phyloP scores from a whole-genome alignment of 495 filamentous ascomycete genomes.

The Aspergillus steynii region DNA sequence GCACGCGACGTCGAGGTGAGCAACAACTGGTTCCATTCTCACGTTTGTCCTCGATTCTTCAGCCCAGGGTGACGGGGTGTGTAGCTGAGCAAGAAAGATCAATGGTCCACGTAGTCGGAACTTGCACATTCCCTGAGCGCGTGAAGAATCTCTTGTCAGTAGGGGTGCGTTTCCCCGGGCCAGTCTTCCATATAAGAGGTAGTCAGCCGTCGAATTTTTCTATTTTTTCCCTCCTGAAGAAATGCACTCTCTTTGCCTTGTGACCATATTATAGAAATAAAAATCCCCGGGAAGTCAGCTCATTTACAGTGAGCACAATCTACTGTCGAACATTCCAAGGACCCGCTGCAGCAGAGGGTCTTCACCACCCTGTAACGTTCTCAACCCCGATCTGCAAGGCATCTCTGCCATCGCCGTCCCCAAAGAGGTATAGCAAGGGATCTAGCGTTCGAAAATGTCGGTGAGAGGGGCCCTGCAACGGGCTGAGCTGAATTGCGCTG shows the following conservation, averaged over 20 bases:
- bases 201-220: background rate
- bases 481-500: background rate
- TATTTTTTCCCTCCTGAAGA: background rate
- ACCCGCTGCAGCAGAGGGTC: background rate
- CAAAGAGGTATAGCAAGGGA: background rate
- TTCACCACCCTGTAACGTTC: background rate
- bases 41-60: conserved; percentile 24
- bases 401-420: background rate
- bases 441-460: background rate
- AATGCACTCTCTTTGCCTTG: background rate
- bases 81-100: conserved; percentile 15
- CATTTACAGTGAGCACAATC: no score
- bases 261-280: background rate
- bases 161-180: background rate
- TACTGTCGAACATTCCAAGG: background rate
- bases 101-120: conserved; percentile 38
- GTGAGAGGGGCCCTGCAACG: background rate
- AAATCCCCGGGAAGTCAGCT: no score
- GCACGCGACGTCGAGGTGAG: conserved; percentile 32
- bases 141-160: conserved; percentile 11
- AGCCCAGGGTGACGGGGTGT: conserved; percentile 23
- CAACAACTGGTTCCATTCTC: conserved; percentile 24
- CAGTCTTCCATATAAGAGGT: background rate
- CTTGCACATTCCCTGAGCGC: conserved; percentile 6
- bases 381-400: background rate